These are phyloP conservation scores for Yamadazyma sp. DNA, from an alignment of 805 yeast species.

Conservation along the genomic window DNA sequence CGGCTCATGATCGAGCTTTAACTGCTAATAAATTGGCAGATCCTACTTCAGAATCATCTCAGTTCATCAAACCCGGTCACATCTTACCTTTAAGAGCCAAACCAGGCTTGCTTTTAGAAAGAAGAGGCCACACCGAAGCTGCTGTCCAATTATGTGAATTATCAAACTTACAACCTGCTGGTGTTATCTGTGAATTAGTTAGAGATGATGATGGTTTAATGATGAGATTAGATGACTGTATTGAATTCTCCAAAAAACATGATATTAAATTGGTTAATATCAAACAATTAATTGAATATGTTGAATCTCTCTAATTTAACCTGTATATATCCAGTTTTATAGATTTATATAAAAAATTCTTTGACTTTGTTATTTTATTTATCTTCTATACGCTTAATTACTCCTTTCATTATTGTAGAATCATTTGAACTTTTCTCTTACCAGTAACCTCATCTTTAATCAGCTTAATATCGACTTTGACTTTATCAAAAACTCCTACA, in stretches of 20 bases:
- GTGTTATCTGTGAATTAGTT: constrained; percentile 91
- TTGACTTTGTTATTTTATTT: background rate
- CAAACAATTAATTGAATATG: constrained; percentile 56
- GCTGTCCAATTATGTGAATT: constrained; percentile 82
- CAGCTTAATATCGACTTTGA: constrained; percentile 77
- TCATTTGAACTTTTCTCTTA: constrained; percentile 73
- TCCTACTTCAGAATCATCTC: constrained; percentile 50
- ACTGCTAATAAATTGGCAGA: constrained; percentile 75
- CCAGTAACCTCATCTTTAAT: constrained; percentile 84
- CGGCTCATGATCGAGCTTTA: constrained; percentile 88
- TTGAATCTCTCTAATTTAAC: background rate
- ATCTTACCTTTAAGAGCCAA: constrained; percentile 88
- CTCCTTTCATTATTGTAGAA: constrained; percentile 2
- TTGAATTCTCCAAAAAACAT: constrained; percentile 59
- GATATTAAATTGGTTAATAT: constrained; percentile 74
- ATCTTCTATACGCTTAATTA: background rate
- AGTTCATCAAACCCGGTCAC: constrained; percentile 92
- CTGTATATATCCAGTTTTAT: background rate
- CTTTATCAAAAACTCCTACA: constrained; percentile 78
- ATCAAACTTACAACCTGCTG: constrained; percentile 80
- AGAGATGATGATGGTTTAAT: constrained; percentile 90
- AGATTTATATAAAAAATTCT: background rate
- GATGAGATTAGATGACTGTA: constrained; percentile 91
- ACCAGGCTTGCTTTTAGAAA: constrained; percentile 72
- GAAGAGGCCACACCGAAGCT: constrained; percentile 98